These are phyloP conservation scores for Arxiozyma heterogenica DNA, from an alignment of 1,139 yeast genomes.

Conservation along the genomic window DNA sequence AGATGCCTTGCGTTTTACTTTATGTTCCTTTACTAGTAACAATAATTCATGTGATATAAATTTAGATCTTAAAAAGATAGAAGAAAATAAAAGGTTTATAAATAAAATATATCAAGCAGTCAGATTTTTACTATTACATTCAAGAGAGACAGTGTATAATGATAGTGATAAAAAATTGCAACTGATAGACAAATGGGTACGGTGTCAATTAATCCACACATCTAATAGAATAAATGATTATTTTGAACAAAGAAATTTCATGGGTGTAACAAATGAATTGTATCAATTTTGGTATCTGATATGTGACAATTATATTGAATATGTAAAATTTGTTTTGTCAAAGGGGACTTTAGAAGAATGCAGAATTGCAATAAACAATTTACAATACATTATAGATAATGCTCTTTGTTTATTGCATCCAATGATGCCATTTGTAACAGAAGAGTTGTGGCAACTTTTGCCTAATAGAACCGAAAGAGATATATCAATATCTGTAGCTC, in stretches of 20 bases:
- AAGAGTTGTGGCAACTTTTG: slow-evolving; percentile 81
- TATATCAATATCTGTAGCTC: slow-evolving; percentile 36
- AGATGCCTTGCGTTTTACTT: slow-evolving; percentile 93
- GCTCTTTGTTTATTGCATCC: slow-evolving; percentile 94
- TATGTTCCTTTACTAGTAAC: slow-evolving; percentile 96
- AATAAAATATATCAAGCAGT: slow-evolving; percentile 98
- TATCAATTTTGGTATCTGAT: slow-evolving; percentile 91
- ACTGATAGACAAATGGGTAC: slow-evolving; percentile 92
- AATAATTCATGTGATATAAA: slow-evolving; percentile 97
- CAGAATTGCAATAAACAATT: slow-evolving; percentile 80
- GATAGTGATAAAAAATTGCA: background rate
- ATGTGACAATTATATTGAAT: slow-evolving; percentile 96
- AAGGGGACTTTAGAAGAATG: slow-evolving; percentile 78
- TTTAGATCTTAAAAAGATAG: slow-evolving; percentile 89
- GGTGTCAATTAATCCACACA: slow-evolving; percentile 68
- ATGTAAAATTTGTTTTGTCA: slow-evolving; percentile 79
- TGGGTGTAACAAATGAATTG: slow-evolving; percentile 71
- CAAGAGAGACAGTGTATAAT: slow-evolving; percentile 11
- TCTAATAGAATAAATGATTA: slow-evolving; percentile 52
- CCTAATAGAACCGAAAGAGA: slow-evolving; percentile 1
- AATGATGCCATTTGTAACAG: slow-evolving; percentile 94
- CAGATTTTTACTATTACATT: slow-evolving; percentile 83
- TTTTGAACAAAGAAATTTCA: slow-evolving; percentile 77
- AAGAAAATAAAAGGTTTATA: slow-evolving; percentile 97
- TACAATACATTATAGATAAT: slow-evolving; percentile 82